Evolutionary conservation across 441 rosid genomes (phyloP), one percentile per base, ranked within the genome.

Genomic region (Omphalea diandra): DNA sequence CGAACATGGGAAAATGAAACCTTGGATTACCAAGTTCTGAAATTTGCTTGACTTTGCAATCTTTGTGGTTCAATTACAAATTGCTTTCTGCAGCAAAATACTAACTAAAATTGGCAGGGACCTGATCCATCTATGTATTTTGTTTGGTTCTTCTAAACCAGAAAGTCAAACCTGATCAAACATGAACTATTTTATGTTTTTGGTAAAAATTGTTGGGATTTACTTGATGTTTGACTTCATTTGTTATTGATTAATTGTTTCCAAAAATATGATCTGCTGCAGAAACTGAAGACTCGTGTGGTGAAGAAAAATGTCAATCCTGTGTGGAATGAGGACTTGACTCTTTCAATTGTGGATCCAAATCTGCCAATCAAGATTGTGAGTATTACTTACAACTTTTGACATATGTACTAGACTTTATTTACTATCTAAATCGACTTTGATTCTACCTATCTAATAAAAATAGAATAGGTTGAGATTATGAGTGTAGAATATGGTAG

Each of bases 251-350:
- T 35, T 49, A 49, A 59, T 60, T n/a, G 7, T 60, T 35, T 33
- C 10, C 3, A 5, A 56, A 26, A 43, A 2, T 18, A 20, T 43
- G 33, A 5, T 15, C 4, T 54, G 22, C 15, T 62, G 76, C 88
- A 93, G 98, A 94, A 81, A 76, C 75, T 94, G 75, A 94, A 86
- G 79, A 94, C 96, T 22, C 74, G 82, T 55, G 97, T 89, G 35
- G 82, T 88, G 52, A 87, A 83, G 73, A 73, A 79, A 62, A 86
- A 83, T 75, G 70, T 85, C 29, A 94, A 94, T 81, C 98, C 97
- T 18, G 84, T 85, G 68, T 94, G 98, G 98, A 82, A 91, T 47
- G 97, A 94, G 52, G 87, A 89, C 60, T 81, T 91, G 50, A 86
- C 98, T 49, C 86, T 94, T 72, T 80, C 90, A 1, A 57, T 94